phyloP scores from a whole-genome alignment of 2,329 filamentous ascomycete species.

The Colletotrichum lini region DNA sequence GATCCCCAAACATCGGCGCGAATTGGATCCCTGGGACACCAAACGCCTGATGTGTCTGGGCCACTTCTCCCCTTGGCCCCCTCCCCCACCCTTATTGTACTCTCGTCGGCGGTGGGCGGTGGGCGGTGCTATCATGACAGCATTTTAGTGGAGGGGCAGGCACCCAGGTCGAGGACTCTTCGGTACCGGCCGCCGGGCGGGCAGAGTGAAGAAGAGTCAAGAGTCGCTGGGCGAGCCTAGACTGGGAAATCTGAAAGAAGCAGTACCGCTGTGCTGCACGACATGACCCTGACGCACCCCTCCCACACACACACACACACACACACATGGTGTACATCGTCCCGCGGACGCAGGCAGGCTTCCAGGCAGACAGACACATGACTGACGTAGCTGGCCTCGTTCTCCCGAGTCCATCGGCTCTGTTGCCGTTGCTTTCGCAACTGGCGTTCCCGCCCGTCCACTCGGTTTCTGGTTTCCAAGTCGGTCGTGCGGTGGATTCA shows the following conservation, averaged over 20 bases:
- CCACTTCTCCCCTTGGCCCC: slow-evolving; percentile 11
- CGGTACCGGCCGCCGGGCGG: slow-evolving; percentile 24
- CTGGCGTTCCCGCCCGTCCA: not conserved
- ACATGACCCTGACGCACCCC: slow-evolving; percentile 34
- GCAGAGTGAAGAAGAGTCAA: slow-evolving; percentile 5
- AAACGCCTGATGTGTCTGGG: slow-evolving; percentile 3
- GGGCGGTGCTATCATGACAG: slow-evolving; percentile 33
- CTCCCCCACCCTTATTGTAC: slow-evolving; percentile 2
- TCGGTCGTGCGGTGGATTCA: slow-evolving; percentile 12
- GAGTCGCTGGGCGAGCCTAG: not conserved
- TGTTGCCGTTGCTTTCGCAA: slow-evolving; percentile 10
- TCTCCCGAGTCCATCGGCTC: slow-evolving; percentile 13
- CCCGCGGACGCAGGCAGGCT: slow-evolving; percentile 33
- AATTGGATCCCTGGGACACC: slow-evolving; percentile 20
- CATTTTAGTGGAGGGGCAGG: slow-evolving; percentile 22
- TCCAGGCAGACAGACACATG: slow-evolving; percentile 26
- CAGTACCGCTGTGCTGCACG: slow-evolving; percentile 31
- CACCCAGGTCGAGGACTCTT: slow-evolving; percentile 14
- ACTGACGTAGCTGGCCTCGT: slow-evolving; percentile 37
- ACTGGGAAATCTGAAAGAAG: not conserved
- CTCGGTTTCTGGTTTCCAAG: slow-evolving; percentile 3
- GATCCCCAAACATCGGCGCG: slow-evolving; percentile 20
- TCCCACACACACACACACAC: slow-evolving; percentile 14
- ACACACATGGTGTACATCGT: slow-evolving; percentile 12
- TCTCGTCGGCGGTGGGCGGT: slow-evolving; percentile 25